phyloP scores from a whole-genome alignment of 2,329 filamentous ascomycete species.

The Xylariaceae sp. region DNA sequence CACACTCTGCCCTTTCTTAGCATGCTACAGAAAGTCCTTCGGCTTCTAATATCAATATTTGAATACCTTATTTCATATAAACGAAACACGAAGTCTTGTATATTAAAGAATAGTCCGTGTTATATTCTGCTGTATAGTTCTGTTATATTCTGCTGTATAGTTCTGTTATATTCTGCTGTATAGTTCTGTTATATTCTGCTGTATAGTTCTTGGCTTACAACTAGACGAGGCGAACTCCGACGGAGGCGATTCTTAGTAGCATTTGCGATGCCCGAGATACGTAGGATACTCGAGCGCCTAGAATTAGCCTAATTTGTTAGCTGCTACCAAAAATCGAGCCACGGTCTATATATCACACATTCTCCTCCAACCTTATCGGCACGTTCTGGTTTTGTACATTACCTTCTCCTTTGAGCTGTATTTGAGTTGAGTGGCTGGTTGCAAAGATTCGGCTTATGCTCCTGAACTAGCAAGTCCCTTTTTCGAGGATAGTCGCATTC shows the following conservation, averaged over 20 bases:
- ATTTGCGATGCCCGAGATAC: not conserved
- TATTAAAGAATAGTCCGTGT: too few relatives aligned
- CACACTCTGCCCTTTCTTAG: too few relatives aligned
- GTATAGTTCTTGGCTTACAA: not conserved
- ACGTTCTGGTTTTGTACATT: constrained; percentile 24
- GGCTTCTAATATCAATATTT: too few relatives aligned
- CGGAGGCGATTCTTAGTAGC: not conserved
- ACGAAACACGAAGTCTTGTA: too few relatives aligned
- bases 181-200: too few relatives aligned
- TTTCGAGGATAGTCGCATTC: not conserved
- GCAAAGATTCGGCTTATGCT: constrained; percentile 25
- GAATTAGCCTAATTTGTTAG: not conserved
- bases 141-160: too few relatives aligned
- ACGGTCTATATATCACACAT: constrained; percentile 13
- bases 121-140: too few relatives aligned
- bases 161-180: too few relatives aligned
- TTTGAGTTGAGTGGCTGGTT: constrained; percentile 4
- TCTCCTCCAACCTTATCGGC: constrained; percentile 32
- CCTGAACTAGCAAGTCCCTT: constrained; percentile 22
- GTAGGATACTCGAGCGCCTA: not conserved
- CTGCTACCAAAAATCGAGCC: not conserved
- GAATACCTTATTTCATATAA: too few relatives aligned
- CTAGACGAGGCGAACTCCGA: not conserved
- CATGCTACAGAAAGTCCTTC: too few relatives aligned
- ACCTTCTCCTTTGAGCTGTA: constrained; percentile 30